A percentile compares a stretch with the other conserved stretches of the same genome.
These are phyloP conservation scores for Botryococcus braunii DNA, from an alignment of 163 green algal species.

Conservation along the genomic window DNA sequence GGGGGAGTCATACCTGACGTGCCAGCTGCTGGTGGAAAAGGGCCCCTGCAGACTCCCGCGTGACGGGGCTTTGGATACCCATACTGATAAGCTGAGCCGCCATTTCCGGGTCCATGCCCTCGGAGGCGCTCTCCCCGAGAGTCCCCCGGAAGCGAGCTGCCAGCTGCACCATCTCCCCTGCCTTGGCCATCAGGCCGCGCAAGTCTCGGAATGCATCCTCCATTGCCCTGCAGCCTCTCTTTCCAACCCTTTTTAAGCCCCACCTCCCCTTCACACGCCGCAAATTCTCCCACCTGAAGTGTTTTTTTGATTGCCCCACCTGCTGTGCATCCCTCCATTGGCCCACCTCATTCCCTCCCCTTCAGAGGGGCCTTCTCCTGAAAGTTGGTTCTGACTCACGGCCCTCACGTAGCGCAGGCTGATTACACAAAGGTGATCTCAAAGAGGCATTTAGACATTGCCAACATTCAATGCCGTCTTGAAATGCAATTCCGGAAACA, in stretches of 20 bases:
- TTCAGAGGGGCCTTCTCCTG: too few species aligned
- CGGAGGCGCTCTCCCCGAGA: constrained; percentile 16
- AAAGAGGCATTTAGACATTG: too few species aligned
- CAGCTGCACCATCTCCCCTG: constrained; percentile 76
- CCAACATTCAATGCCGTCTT: too few species aligned
- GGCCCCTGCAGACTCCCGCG: constrained; percentile 62
- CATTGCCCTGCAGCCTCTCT: constrained; percentile 33
- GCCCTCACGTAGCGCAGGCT: too few species aligned
- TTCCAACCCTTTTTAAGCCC: neutral
- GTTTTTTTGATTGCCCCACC: neutral
- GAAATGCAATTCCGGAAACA: neutral
- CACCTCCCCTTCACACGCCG: neutral
- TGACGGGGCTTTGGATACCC: constrained; percentile 84
- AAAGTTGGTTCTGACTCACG: too few species aligned
- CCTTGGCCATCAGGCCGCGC: constrained; percentile 66
- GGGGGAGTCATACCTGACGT: constrained; percentile 33
- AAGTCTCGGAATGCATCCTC: constrained; percentile 71
- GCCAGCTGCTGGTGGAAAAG: constrained; percentile 80
- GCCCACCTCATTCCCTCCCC: neutral
- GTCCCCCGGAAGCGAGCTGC: constrained; percentile 62
- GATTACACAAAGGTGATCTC: too few species aligned
- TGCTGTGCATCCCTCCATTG: neutral
- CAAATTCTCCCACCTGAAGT: neutral
- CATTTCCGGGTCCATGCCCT: constrained; percentile 60
- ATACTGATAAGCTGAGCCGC: constrained; percentile 73